Evolutionary conservation across 2,329 filamentous ascomycete species (phyloP), one percentile per base, ranked within the genome.

Genomic region (Colletotrichum theobromicola): DNA sequence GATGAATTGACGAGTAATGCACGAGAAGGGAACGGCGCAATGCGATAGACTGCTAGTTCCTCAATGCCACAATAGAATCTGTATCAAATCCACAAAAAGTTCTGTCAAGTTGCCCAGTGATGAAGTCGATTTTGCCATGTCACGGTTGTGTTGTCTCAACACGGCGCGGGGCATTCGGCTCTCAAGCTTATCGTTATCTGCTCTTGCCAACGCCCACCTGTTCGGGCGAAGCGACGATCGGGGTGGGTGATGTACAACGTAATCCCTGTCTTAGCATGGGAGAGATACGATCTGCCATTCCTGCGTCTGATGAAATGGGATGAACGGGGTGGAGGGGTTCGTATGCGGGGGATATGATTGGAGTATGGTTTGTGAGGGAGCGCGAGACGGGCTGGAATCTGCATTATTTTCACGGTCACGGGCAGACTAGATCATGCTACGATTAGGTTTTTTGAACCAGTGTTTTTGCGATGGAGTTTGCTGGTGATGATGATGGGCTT

Each of bases 1-100:
- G 68, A 75, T 67, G 68, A 75, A 72, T 75, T 75, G 72, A 75
- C 72, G 72, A 72, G 62, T 74, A 74, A 74, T 74, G 68, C 68
- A 74, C 72, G 28, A 67, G 72, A 35, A 46, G 62, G 71, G 61
- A 74, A 67, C 65, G 71, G 74, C 66, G 66, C 57, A 74, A 57
- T 34, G 62, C 18, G 55, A 74, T 76, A 63, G 67, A 74, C 67
- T 67, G 68, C 46, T 72, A 66, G 62, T 74, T 74, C 71, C 61
- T 66, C 62, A 55, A 72, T 74, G 72, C 72, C 62, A 74, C 72
- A 72, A 72, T 74, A 72, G 72, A 74, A 72, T 72, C 68, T 74
- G 72, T 74, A 74, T 74, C 62, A 67, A 69, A 61, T 24, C 68
- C 55, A 74, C 16, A 16, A 9, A 4, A 42, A 0, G 13, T 15